Evolutionary conservation across 768 basidiomycete species (phyloP), one percentile per base, ranked within the genome.

Genomic region (Coprinellus micaceus): DNA sequence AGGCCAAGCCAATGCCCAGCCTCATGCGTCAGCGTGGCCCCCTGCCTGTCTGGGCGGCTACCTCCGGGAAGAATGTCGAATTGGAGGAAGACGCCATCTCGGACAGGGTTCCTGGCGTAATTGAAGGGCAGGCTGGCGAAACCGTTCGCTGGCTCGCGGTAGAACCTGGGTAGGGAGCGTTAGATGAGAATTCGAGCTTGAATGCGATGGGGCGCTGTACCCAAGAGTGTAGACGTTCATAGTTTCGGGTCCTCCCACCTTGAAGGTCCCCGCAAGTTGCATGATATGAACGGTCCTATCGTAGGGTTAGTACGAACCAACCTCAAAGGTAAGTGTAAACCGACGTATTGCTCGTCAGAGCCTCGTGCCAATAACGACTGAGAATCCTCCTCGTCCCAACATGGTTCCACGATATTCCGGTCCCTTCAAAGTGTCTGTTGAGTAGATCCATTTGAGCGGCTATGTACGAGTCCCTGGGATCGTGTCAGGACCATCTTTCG

Each of bases 161-260:
- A 48, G 22, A 77, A 69, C 12, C 72, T 70, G 22, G 53, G 33
- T n/a, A 49, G 30, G 55, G 66, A 11, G 58, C 49, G 13, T 64
- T 68, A 19, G 56, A 55, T 22, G 36, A 48, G 64, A 71, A 64
- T 36, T 66, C 21, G 15, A 26, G 15, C 29, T 39, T 65, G 29
- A 59, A 45, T 54, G 39, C 30, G 37, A 47, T 28, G 21, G 28
- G 26, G 1, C 17, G 29, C 58, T 55, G 40, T 41, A 74, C 62
- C 74, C 74, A 9, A 73, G 71, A 33, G 66, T 67, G 64, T 77
- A 77, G 37, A 78, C 60, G 54, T 77, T 77, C 43, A 77, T 64
- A 9, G 64, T 66, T 11, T 54, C 61, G 0, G 59, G 60, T 11
- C 66, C 67, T 22, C 77, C 75, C 55, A 66, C 25, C 30, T 72